Evolutionary conservation across 208 protist species (phyloP), one percentile per base, ranked within the genome.

Genomic region (Crithidia acanthocephali): DNA sequence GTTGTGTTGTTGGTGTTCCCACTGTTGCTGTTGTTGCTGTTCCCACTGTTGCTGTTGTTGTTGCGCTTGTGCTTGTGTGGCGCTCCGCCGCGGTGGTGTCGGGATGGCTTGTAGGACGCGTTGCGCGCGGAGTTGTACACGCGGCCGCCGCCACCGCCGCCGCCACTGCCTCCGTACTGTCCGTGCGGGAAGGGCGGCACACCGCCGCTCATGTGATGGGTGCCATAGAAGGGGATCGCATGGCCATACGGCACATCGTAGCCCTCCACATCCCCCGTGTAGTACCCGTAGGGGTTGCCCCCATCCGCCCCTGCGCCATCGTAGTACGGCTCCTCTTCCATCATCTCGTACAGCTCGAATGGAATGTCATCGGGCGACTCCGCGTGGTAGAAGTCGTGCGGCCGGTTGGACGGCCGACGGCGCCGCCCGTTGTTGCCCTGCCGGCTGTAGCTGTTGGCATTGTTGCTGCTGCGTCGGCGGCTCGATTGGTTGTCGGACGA

Each of bases 311-410:
- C 44, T 16, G 68, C 18, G 40, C 48, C 72, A 23, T 85, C 72
- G 45, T 67, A 61, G 50, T 76, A 72, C 27, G 72, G 53, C 33
- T 74, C 82, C n/a, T 81, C 85, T 51, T 76, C 73, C 68, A 81
- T 76, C 63, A 83, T 78, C 13, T 81, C 72, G 64, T 86, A 83
- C 33, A 90, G 74, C 37, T 86, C 79, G 52, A 79, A 87, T 2
- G 81, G 81, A 25, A 83, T 62, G 45, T 86, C 78, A 22, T 91
- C 84, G n/a, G 87, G 87, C 20, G 84, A 95, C 79, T 93, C 83
- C 15, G 81, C 73, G 59, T 91, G 84, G 72, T 95, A 95, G 65
- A 84, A 90, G 13, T 74, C 56, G 27, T 65, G 57, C 15, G 74
- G 58, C 13, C 65, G 15, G 30, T 56, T 62, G 37, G n/a, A 30